phyloP scores from a whole-genome alignment of 208 protist species.

The Acanthamoeba rhysodes region DNA sequence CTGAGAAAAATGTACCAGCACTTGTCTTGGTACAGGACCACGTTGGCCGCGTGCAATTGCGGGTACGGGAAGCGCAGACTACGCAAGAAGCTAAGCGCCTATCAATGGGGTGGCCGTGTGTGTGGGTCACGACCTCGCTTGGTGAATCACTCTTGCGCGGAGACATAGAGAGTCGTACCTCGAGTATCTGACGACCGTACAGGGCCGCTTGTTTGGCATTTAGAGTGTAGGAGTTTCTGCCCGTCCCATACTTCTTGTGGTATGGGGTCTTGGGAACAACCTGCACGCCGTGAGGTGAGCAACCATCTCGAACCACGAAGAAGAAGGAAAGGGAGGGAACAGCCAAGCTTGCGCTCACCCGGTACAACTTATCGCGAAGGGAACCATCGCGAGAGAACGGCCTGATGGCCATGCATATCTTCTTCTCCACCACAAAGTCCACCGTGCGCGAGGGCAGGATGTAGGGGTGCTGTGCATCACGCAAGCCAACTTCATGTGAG shows the following conservation, averaged over 20 bases:
- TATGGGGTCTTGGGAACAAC: not conserved
- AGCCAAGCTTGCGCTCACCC: not conserved
- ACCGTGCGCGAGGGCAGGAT: not conserved
- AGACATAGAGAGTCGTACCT: not conserved
- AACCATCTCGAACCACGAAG: not conserved
- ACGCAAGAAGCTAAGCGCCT: conserved; percentile 56
- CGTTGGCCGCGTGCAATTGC: conserved; percentile 60
- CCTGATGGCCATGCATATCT: not conserved
- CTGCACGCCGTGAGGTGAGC: not conserved
- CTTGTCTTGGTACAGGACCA: conserved; percentile 41
- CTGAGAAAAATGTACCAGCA: conserved; percentile 8
- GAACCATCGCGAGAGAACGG: conserved; percentile 1
- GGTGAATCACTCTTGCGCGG: no score
- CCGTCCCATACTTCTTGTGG: conserved; percentile 1
- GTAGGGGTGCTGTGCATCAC: conserved; percentile 21
- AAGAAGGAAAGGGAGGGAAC: not conserved
- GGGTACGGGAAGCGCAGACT: conserved; percentile 46
- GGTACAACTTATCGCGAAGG: conserved; percentile 24
- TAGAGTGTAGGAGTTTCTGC: not conserved
- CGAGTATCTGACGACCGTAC: conserved; percentile 59
- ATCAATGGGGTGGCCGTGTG: not conserved
- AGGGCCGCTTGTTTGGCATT: not conserved
- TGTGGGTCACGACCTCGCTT: no score
- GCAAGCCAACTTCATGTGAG: not conserved
- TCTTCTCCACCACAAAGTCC: conserved; percentile 58